A percentile compares a stretch with the other conserved stretches of the same genome.
Conservation (phyloP, 805 yeast species). For the Monosporozyma aerobia region DNA sequence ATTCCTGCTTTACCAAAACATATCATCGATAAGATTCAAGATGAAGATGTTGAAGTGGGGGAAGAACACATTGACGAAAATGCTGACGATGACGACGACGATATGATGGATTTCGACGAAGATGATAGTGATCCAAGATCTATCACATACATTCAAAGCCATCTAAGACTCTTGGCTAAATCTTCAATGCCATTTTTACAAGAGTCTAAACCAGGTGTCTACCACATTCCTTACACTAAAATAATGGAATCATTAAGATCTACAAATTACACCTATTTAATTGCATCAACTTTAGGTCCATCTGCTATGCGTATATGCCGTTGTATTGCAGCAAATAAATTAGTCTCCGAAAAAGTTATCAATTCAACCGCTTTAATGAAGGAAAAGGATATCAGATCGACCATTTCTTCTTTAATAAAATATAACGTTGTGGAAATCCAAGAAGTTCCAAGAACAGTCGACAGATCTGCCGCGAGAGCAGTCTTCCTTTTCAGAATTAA, state of each 20-base stretch:
- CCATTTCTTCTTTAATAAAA: conserved; percentile 54
- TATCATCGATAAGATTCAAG: conserved; percentile 8
- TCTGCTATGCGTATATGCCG: conserved; percentile 66
- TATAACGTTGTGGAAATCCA: conserved; percentile 76
- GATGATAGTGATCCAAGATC: conserved; percentile 27
- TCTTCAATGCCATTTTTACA: conserved; percentile 49
- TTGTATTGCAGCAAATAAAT: conserved; percentile 58
- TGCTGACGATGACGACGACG: conserved; percentile 17
- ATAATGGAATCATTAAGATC: conserved; percentile 40
- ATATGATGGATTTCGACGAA: conserved; percentile 30
- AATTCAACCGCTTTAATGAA: conserved; percentile 67
- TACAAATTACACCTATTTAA: conserved; percentile 44
- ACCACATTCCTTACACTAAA: conserved; percentile 52
- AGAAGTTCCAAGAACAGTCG: conserved; percentile 87
- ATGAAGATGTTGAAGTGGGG: conserved; percentile 16
- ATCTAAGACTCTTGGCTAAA: conserved; percentile 54
- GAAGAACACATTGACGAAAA: conserved; percentile 18
- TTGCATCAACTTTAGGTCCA: conserved; percentile 54
- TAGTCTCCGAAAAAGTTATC: conserved; percentile 79
- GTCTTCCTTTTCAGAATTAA: conserved; percentile 72
- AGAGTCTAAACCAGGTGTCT: conserved; percentile 47
- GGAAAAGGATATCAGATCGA: conserved; percentile 66
- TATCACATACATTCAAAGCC: conserved; percentile 42
- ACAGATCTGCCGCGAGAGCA: conserved; percentile 84
- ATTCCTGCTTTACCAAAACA: conserved; percentile 23